Evolutionary conservation across 495 filamentous ascomycete genomes (phyloP).

Genomic region (Penicillium canescens): DNA sequence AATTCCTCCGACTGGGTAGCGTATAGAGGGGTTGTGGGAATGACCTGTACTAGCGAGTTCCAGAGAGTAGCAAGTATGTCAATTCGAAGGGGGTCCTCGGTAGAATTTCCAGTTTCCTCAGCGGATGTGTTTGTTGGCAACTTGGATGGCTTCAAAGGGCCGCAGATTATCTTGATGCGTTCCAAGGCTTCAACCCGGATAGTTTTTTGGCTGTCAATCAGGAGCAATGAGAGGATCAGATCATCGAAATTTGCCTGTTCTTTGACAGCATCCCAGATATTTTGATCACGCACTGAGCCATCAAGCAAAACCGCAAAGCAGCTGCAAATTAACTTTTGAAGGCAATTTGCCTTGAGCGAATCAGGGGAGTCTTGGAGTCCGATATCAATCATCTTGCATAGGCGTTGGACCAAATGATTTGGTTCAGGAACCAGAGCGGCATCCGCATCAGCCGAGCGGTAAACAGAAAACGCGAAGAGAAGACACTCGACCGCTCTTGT

Average conservation of each 20-base stretch:
- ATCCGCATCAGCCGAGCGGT: conserved; percentile 9
- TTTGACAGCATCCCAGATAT: conserved; percentile 61
- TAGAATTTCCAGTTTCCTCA: conserved; percentile 1
- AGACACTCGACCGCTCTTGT: conserved; percentile 40
- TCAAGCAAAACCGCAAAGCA: conserved; percentile 66
- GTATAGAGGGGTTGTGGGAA: conserved; percentile 47
- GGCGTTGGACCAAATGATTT: conserved; percentile 24
- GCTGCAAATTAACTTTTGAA: conserved; percentile 45
- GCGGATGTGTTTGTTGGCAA: conserved; percentile 17
- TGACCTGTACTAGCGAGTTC: conserved; percentile 48
- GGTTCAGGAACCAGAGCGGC: conserved; percentile 19
- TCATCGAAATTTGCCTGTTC: conserved; percentile 40
- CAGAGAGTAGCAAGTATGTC: conserved; percentile 52
- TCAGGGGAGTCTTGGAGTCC: conserved; percentile 14
- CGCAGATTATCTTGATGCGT: conserved; percentile 35
- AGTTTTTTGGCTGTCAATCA: conserved; percentile 32
- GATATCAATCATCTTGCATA: conserved; percentile 33
- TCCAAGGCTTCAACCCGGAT: conserved; percentile 40
- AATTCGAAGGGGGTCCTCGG: conserved; percentile 29
- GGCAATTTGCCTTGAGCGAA: conserved; percentile 8
- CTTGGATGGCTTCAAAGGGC: conserved; percentile 26
- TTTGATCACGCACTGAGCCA: conserved; percentile 57
- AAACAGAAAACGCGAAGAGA: conserved; percentile 26
- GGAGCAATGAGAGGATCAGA: conserved; percentile 37
- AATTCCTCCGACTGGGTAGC: conserved; percentile 54